Percentiles rank a stretch among this genome's conserved stretches.
These are phyloP conservation scores for Cylindrotheca closterium DNA, from an alignment of 108 stramenopile genomes.

Conservation along the genomic window DNA sequence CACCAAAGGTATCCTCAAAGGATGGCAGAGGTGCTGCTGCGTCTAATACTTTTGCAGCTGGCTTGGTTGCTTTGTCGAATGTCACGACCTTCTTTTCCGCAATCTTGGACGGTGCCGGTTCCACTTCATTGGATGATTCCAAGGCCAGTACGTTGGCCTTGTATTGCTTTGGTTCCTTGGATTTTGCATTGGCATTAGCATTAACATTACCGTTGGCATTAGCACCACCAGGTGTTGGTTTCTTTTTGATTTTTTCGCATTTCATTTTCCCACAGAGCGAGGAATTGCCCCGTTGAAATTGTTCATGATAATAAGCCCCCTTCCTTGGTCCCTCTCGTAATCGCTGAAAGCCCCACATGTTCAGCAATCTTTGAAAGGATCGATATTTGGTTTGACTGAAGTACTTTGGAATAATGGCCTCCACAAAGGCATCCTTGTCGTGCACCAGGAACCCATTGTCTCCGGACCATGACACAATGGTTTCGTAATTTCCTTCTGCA, in stretches of 20 bases:
- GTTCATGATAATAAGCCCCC: background rate
- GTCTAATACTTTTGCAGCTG: too few species aligned
- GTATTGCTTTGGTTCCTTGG: too few species aligned
- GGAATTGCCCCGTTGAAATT: background rate
- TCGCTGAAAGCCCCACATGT: conserved; percentile 10
- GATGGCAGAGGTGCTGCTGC: too few species aligned
- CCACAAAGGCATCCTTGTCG: conserved; percentile 48
- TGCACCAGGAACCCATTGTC: conserved; percentile 59
- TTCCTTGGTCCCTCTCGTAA: conserved; percentile 4
- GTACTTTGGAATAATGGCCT: conserved; percentile 49
- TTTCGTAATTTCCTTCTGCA: conserved; percentile 36
- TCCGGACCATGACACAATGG: conserved; percentile 65
- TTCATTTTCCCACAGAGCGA: background rate
- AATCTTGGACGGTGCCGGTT: too few species aligned
- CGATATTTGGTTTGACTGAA: conserved; percentile 51
- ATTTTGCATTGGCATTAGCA: too few species aligned
- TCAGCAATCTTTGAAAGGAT: conserved; percentile 62
- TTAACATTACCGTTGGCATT: too few species aligned
- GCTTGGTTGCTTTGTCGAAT: too few species aligned
- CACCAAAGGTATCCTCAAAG: too few species aligned
- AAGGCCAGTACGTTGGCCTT: too few species aligned
- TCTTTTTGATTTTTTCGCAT: background rate
- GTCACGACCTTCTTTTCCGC: too few species aligned
- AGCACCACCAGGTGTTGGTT: too few species aligned
- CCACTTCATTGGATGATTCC: too few species aligned